phyloP scores from a whole-genome alignment of 1,139 yeast genomes.

The Schwanniomyces etchellsii region DNA sequence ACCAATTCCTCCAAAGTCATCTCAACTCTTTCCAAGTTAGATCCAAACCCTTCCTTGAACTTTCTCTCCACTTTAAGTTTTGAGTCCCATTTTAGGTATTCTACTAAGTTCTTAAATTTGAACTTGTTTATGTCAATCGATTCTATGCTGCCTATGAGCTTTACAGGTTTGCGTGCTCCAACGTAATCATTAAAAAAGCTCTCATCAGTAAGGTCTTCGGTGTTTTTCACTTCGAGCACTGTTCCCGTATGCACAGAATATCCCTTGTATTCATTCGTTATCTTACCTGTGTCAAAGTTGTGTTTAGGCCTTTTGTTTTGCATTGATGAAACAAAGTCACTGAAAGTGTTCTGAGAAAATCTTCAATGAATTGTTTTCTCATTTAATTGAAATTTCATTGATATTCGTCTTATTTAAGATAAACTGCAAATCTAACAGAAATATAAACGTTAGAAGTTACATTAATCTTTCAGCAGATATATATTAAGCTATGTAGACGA shows the following conservation, averaged over 20 bases:
- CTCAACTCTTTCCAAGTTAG: slow-evolving; percentile 47
- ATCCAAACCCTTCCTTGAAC: slow-evolving; percentile 57
- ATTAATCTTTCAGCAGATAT: too few species aligned
- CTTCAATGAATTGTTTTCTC: too few species aligned
- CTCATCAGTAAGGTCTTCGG: slow-evolving; percentile 6
- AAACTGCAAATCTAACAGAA: too few species aligned
- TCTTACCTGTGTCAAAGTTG: neutral
- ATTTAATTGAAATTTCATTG: too few species aligned
- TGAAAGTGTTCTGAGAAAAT: too few species aligned
- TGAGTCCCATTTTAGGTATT: slow-evolving; percentile 23
- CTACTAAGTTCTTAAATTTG: slow-evolving; percentile 27
- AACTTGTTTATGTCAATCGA: slow-evolving; percentile 24
- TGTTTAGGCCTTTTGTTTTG: slow-evolving; percentile 1
- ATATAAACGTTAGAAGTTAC: too few species aligned
- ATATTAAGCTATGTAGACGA: too few species aligned
- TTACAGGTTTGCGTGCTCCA: slow-evolving; percentile 31
- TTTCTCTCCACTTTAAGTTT: slow-evolving; percentile 53
- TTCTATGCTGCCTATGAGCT: slow-evolving; percentile 18
- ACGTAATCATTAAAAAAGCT: slow-evolving; percentile 26
- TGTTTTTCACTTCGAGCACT: slow-evolving; percentile 9
- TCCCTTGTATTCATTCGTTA: slow-evolving; percentile 8
- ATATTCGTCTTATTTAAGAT: too few species aligned
- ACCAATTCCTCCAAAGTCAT: slow-evolving; percentile 47
- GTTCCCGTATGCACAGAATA: slow-evolving; percentile 6
- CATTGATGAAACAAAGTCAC: slow-evolving; percentile 5